Percentiles rank a stretch among this genome's conserved stretches.
Conservation (phyloP, 805 yeast species). For the Hanseniaspora valbyensis region DNA sequence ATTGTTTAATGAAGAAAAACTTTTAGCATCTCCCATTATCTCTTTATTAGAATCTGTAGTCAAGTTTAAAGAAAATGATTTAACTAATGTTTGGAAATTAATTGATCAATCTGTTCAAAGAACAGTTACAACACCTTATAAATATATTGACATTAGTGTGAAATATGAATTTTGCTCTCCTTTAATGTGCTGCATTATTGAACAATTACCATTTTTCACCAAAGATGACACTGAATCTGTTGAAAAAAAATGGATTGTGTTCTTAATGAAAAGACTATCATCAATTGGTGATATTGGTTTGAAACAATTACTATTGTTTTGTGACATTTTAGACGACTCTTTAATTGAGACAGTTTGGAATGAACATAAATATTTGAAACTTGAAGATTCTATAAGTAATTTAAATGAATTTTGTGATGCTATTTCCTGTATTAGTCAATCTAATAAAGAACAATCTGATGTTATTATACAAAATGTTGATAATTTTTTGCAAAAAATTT, state of each 20-base stretch:
- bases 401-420: background rate
- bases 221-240: constrained; percentile 22
- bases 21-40: constrained; percentile 43
- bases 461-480: background rate
- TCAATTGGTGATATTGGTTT: constrained; percentile 49
- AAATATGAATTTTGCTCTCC: constrained; percentile 39
- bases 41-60: constrained; percentile 44
- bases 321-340: background rate
- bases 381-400: background rate
- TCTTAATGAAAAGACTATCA: constrained; percentile 37
- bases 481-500: background rate
- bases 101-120: constrained; percentile 70
- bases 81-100: constrained; percentile 43
- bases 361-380: background rate
- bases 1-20: constrained; percentile 38
- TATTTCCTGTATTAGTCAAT: background rate
- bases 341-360: background rate
- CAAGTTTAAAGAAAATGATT: constrained; percentile 15
- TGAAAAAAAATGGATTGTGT: constrained; percentile 39
- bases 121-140: constrained; percentile 65
- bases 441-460: background rate
- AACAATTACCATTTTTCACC: constrained; percentile 54
- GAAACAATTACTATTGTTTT: background rate
- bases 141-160: constrained; percentile 56
- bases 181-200: constrained; percentile 45